Base-by-base conservation (phyloP, 371 early-diverging fungal species). In the Mucor saturninus region DNA sequence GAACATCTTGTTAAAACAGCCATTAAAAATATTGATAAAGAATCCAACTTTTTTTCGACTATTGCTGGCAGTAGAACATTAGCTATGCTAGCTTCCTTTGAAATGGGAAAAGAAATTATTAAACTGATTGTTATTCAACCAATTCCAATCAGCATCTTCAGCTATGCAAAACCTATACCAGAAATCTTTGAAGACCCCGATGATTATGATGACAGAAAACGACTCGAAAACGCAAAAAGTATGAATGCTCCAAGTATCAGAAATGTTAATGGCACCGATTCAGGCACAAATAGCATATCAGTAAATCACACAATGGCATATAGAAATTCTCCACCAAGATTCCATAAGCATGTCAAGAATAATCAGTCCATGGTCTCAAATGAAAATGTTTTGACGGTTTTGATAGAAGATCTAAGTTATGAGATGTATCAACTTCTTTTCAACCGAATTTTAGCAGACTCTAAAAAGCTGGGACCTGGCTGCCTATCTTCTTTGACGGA, bases 11-110 rank as follows among this genome's bases (percentile, higher is more conserved):
- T 50, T 30, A 14, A 3, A 29, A 26, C 28, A 50, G 50, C 50
- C 2, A 13, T 50, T 9, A 30, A 50, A 10, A 50, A 30, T 13
- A 50, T 30, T 28, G 10, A 50, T 29, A 10, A 4, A 1, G 21
- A 52, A 3, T 60, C 21, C 32, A 57, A 38, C 3, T 63, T 40
- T 21, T 63, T 63, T 51, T 38, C 64, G 2, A 63, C 64, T n/a
- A 42, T 57, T 13, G 31, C 64, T n/a, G 64, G 64, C 35, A 63
- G 64, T 10, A 49, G 38, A 40, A 56, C 57, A 3, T 31, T 63
- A 1, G 56, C 57, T 5, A 63, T 57, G 57, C 52, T 63, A 13
- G 64, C 57, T 11, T 57, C 45, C 2, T 63, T 63, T 10, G 6
- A 35, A 43, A 9, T 21, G 29, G 64, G 64, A 9, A 31, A 51